Base-by-base conservation (phyloP, 345 rosid species). In the Alliaria petiolata region DNA sequence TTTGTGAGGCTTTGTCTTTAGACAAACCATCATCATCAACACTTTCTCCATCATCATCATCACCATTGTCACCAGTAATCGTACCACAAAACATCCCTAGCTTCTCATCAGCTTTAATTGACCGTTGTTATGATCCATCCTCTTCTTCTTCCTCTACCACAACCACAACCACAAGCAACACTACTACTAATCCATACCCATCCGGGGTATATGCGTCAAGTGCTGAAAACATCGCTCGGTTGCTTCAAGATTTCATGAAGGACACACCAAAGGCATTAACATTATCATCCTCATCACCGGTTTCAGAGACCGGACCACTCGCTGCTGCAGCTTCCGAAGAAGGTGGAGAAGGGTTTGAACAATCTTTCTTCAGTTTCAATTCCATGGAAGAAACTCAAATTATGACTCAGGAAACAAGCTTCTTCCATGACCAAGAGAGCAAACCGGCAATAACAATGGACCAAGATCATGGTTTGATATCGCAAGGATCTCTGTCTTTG, bases 1-100 rank as follows among this genome's bases (percentile, higher is more conserved):
- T 95, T 9, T 79, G 81, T 15, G 91, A 89, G 58, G 99, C 99
- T n/a, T 67, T 95, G 59, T 95, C 93, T 6, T 81, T 88, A 25
- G 89, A 88, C 16, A 83, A 87, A 71, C 56, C 81, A 65, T 44
- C 72, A 57, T 39, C 63, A 4, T 49, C 74, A 62, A 20, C 54
- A 57, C 55, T 56, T 8, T 65, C 77, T 44, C 58, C 51, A 16
- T 34, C 58, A 25, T 70, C 78, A 55, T 22, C 76, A 44, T 44
- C 72, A 16, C 57, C 71, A 17, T 8, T 46, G 34, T 68, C 71
- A 59, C 72, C 78, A 50, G 15, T 42, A 20, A 57, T 43, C 49
- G 52, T 64, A 51, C 78, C 64, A 62, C 66, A 62, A 30, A 54
- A 62, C 62, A 16, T 34, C 58, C 46, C 60, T 69, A 76, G 45